These are phyloP conservation scores for Cladorrhinum sp. DNA, from an alignment of 2,329 filamentous ascomycete species.

Conservation along the genomic window DNA sequence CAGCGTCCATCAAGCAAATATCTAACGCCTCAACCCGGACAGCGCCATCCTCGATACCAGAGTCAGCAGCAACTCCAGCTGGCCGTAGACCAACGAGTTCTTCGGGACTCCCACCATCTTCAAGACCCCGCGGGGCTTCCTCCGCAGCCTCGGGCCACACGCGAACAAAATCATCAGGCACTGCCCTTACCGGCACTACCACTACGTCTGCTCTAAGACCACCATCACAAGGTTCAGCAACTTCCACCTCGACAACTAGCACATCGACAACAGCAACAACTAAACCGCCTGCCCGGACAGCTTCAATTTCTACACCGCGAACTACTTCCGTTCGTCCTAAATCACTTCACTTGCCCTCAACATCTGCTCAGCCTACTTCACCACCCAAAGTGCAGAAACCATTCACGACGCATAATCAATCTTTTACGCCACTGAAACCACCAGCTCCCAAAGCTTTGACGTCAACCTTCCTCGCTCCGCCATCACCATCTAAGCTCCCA, in stretches of 20 bases:
- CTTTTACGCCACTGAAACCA: conserved; percentile 63
- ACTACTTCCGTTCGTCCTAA: conserved; percentile 18
- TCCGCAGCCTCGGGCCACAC: conserved; percentile 31
- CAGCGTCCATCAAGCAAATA: neutral
- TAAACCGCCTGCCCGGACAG: conserved; percentile 20
- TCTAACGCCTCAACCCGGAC: conserved; percentile 1
- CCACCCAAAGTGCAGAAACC: conserved; percentile 12
- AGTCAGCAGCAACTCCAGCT: conserved; percentile 10
- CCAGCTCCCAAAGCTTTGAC: conserved; percentile 61
- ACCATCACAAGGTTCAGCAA: conserved; percentile 19
- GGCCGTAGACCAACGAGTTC: conserved; percentile 30
- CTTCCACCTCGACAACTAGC: conserved; percentile 9
- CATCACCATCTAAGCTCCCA: conserved; percentile 60
- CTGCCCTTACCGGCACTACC: conserved; percentile 33
- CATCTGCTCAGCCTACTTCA: neutral
- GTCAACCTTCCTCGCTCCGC: conserved; percentile 54
- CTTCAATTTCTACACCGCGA: conserved; percentile 4
- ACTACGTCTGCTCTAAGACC: conserved; percentile 42
- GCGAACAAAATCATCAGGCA: conserved; percentile 43
- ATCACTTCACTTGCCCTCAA: conserved; percentile 7
- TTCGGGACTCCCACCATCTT: conserved; percentile 25
- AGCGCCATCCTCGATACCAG: neutral
- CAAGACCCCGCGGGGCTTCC: neutral
- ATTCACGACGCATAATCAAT: conserved; percentile 64
- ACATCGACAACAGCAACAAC: conserved; percentile 7